phyloP scores from a whole-genome alignment of 192 early-diverging fungal genomes.

The Chytriomyces confervae region DNA sequence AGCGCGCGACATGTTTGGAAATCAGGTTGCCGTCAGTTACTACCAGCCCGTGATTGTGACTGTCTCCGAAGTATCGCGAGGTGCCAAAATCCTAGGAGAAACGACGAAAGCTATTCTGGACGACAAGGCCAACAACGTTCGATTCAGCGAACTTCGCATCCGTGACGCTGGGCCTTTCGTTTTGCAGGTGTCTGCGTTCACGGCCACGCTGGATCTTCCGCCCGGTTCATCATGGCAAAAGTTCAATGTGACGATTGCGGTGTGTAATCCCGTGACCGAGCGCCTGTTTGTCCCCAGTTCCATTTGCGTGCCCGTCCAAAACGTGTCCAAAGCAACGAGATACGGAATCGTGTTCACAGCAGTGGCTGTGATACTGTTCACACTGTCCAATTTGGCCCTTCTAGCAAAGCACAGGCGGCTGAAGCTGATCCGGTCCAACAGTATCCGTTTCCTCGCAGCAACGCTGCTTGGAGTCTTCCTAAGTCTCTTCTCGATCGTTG shows the following conservation, averaged over 20 bases:
- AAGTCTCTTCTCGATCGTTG: not conserved
- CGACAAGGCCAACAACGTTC: not conserved
- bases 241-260: not conserved
- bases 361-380: not conserved
- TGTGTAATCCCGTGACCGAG: slow-evolving; percentile 8
- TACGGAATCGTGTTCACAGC: not conserved
- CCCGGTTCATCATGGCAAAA: not conserved
- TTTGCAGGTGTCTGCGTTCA: not conserved
- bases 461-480: not conserved
- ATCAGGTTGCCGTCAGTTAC: not conserved
- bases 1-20: slow-evolving; percentile 4
- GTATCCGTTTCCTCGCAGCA: not conserved
- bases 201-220: not conserved
- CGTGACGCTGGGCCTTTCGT: not conserved
- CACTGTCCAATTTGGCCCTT: not conserved
- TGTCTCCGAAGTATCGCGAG: not conserved
- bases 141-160: not conserved
- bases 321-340: not conserved
- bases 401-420: not conserved
- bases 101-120: slow-evolving; percentile 20
- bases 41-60: slow-evolving; percentile 3
- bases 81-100: slow-evolving; percentile 2
- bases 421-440: slow-evolving; percentile 23
- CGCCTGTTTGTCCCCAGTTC: not conserved
- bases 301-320: not conserved